Evolutionary conservation across 2,329 filamentous ascomycete genomes (phyloP).

Genomic region (Mollisia scopiformis): DNA sequence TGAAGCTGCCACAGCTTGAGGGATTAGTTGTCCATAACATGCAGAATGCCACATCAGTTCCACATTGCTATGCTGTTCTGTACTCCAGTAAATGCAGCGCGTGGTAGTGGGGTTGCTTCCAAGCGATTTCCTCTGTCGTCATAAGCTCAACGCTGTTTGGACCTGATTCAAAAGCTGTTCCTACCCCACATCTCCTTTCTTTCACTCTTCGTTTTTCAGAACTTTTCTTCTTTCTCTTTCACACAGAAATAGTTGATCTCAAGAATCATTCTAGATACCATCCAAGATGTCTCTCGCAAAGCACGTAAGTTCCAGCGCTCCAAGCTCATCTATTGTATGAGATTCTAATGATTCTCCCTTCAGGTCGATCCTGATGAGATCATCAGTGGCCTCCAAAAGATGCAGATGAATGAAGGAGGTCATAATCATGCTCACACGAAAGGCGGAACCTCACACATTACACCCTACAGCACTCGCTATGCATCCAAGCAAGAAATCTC

Average conservation of each 20-base stretch:
- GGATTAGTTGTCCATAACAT: not conserved
- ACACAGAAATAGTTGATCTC: not conserved
- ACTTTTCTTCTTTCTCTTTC: not conserved
- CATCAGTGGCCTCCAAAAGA: conserved; percentile 52
- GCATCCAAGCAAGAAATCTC: conserved; percentile 56
- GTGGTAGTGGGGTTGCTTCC: not conserved
- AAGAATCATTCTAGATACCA: not conserved
- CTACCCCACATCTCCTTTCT: not conserved
- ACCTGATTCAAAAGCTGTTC: not conserved
- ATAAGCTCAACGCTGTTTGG: not conserved
- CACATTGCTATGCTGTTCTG: not conserved
- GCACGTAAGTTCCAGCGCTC: conserved; percentile 41
- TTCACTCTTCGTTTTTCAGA: not conserved
- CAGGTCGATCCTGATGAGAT: conserved; percentile 60
- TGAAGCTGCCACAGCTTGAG: not conserved
- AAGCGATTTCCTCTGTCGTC: conserved; percentile 8
- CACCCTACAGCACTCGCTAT: conserved; percentile 61
- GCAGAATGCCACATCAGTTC: not conserved
- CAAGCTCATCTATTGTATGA: too few relatives aligned
- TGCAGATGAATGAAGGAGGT: conserved; percentile 42
- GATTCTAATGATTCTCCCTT: not conserved
- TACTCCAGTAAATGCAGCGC: not conserved
- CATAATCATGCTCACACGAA: conserved; percentile 40
- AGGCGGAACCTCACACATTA: conserved; percentile 53
- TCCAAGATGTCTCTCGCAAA: conserved; percentile 51